These are phyloP conservation scores for Hymenoscyphus fraxineus DNA, from an alignment of 2,329 filamentous ascomycete species.

Conservation along the genomic window DNA sequence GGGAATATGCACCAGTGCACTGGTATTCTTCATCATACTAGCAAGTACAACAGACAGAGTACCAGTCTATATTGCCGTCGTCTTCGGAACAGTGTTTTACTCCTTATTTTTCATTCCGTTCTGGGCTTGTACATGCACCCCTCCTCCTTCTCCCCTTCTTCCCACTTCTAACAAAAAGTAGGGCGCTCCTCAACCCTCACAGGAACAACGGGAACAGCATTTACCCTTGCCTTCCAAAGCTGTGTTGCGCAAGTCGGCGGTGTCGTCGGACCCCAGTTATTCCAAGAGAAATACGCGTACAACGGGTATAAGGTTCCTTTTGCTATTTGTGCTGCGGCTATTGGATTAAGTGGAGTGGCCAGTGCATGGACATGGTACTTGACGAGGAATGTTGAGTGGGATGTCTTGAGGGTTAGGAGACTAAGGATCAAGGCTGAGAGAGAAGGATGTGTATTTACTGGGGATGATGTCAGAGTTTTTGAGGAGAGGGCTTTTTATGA, in stretches of 20 bases:
- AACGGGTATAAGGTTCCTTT: conserved; percentile 40
- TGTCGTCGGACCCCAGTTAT: conserved; percentile 44
- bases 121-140: conserved; percentile 38
- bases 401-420: conserved; percentile 35
- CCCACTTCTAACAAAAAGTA: conserved; percentile 1
- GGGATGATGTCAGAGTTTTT: conserved; percentile 32
- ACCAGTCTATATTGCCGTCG: conserved; percentile 43
- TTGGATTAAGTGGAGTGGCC: conserved; percentile 37
- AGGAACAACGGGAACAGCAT: conserved; percentile 43
- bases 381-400: conserved; percentile 40
- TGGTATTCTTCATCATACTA: conserved; percentile 44
- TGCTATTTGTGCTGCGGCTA: conserved; percentile 37
- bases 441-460: conserved; percentile 30
- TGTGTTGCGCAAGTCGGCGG: conserved; percentile 44
- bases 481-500: conserved; percentile 24
- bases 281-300: conserved; percentile 40
- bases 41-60: conserved; percentile 36
- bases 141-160: neutral
- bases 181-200: conserved; percentile 41
- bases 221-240: conserved; percentile 42
- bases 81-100: conserved; percentile 44
- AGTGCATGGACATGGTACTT: conserved; percentile 42
- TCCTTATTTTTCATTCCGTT: conserved; percentile 43
- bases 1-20: conserved; percentile 39
- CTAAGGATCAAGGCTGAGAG: conserved; percentile 32